A percentile compares a stretch with the other conserved stretches of the same genome.
These are phyloP conservation scores for Xylaria polymorpha DNA, from an alignment of 2,329 filamentous ascomycete species.

Conservation along the genomic window DNA sequence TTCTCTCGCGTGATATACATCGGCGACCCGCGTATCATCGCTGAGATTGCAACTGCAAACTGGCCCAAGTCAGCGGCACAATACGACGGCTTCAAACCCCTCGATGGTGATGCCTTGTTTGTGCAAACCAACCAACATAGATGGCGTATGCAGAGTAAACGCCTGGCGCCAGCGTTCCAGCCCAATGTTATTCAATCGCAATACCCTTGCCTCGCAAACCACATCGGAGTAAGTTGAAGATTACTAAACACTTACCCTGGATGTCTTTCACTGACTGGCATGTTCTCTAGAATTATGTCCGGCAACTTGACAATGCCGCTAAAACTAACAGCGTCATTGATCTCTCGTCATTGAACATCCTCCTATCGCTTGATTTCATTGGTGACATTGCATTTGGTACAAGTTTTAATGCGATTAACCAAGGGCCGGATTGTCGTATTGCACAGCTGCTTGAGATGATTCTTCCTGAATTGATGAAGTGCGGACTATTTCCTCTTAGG, in stretches of 20 bases:
- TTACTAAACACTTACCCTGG: no score
- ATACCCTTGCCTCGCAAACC: slow-evolving; percentile 28
- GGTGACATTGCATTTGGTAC: slow-evolving; percentile 36
- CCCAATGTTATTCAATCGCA: slow-evolving; percentile 31
- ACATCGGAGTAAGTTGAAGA: slow-evolving; percentile 24
- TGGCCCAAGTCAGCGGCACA: slow-evolving; percentile 34
- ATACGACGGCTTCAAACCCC: slow-evolving; percentile 34
- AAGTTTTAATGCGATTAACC: slow-evolving; percentile 35
- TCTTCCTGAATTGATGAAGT: slow-evolving; percentile 36
- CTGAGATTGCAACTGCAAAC: slow-evolving; percentile 33
- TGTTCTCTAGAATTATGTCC: slow-evolving; percentile 24
- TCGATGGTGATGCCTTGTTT: slow-evolving; percentile 35
- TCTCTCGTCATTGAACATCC: slow-evolving; percentile 33
- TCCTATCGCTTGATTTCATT: slow-evolving; percentile 36
- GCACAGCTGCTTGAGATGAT: slow-evolving; percentile 37
- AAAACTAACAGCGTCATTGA: slow-evolving; percentile 18
- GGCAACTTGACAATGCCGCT: slow-evolving; percentile 29
- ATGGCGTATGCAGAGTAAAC: slow-evolving; percentile 37
- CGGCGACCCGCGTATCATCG: slow-evolving; percentile 30
- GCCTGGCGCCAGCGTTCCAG: slow-evolving; percentile 33
- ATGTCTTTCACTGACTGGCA: background rate
- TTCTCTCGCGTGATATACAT: slow-evolving; percentile 36
- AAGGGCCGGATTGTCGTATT: slow-evolving; percentile 33
- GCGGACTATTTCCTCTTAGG: slow-evolving; percentile 32
- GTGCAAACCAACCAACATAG: slow-evolving; percentile 31